These are phyloP conservation scores for Bombardia bombarda DNA, from an alignment of 495 filamentous ascomycete genomes.

Conservation along the genomic window DNA sequence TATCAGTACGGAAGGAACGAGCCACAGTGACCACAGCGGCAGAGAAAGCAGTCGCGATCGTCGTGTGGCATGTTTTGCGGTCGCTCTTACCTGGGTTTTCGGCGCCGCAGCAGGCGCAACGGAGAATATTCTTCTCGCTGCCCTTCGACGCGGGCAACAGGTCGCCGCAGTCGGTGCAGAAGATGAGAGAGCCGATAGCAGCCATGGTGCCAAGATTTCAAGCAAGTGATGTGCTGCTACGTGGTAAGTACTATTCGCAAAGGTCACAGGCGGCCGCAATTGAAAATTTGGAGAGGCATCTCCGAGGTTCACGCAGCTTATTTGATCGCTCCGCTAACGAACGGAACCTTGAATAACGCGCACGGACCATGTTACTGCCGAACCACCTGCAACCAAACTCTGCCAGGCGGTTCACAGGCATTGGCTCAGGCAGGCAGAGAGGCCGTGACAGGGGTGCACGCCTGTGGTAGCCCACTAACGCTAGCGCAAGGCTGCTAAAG, in stretches of 20 bases:
- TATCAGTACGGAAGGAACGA: background rate
- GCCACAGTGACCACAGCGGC: no score
- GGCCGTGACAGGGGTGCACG: background rate
- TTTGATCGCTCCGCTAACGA: no score
- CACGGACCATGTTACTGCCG: background rate
- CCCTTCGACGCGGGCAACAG: slow-evolving; percentile 75
- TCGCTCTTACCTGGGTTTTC: slow-evolving; percentile 65
- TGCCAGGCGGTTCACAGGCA: no score
- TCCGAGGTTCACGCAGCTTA: no score
- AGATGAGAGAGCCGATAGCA: slow-evolving; percentile 80
- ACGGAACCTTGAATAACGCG: background rate
- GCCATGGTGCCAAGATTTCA: slow-evolving; percentile 51
- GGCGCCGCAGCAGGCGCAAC: slow-evolving; percentile 78
- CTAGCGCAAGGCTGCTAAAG: slow-evolving; percentile 3
- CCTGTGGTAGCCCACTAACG: no score
- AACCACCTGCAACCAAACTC: background rate
- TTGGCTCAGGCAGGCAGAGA: background rate
- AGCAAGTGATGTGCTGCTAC: no score
- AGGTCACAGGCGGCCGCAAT: no score
- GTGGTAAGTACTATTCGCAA: no score
- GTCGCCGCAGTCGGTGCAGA: slow-evolving; percentile 91
- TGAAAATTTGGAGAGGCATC: background rate
- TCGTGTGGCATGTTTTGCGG: background rate
- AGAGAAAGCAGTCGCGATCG: no score
- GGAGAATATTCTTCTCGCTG: slow-evolving; percentile 61